Evolutionary conservation across 352 stramenopile species (phyloP).

Genomic region (Globisporangium polare): DNA sequence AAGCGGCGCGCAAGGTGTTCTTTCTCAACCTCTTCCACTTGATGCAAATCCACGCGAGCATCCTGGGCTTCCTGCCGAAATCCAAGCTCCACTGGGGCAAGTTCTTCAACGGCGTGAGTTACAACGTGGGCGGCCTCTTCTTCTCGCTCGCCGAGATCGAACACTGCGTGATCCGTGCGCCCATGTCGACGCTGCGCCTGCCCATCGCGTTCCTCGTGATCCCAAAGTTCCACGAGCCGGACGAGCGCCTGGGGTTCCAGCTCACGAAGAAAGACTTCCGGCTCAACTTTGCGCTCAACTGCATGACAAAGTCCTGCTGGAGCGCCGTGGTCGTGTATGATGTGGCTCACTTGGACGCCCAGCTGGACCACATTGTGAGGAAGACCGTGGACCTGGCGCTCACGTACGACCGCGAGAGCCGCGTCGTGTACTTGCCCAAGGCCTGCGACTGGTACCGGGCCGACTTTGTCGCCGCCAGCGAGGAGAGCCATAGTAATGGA

Average conservation of each 20-base stretch:
- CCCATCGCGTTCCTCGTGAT: constrained; percentile 45
- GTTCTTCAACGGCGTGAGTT: constrained; percentile 59
- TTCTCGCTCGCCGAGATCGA: constrained; percentile 60
- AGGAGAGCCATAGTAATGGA: not conserved
- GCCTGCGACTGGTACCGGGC: constrained; percentile 52
- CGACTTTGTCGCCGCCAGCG: constrained; percentile 30
- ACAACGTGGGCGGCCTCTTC: constrained; percentile 36
- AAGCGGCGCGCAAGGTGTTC: constrained; percentile 32
- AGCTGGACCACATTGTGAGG: constrained; percentile 31
- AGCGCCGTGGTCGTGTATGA: constrained; percentile 44
- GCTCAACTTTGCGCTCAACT: constrained; percentile 62
- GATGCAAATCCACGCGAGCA: constrained; percentile 36
- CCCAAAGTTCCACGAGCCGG: constrained; percentile 26
- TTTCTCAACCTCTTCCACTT: constrained; percentile 64
- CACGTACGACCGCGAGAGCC: constrained; percentile 42
- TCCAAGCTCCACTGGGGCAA: constrained; percentile 47
- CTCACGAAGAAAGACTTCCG: constrained; percentile 37
- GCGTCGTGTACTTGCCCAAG: constrained; percentile 44
- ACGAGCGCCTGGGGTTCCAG: constrained; percentile 23
- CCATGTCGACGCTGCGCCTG: constrained; percentile 33
- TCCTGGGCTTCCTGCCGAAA: constrained; percentile 40
- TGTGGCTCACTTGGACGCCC: constrained; percentile 45
- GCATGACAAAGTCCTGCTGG: constrained; percentile 46
- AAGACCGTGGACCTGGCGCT: constrained; percentile 30
- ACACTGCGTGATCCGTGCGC: constrained; percentile 41